These are phyloP conservation scores for Sporothrix humicola DNA, from an alignment of 2,329 filamentous ascomycete species.

Conservation along the genomic window DNA sequence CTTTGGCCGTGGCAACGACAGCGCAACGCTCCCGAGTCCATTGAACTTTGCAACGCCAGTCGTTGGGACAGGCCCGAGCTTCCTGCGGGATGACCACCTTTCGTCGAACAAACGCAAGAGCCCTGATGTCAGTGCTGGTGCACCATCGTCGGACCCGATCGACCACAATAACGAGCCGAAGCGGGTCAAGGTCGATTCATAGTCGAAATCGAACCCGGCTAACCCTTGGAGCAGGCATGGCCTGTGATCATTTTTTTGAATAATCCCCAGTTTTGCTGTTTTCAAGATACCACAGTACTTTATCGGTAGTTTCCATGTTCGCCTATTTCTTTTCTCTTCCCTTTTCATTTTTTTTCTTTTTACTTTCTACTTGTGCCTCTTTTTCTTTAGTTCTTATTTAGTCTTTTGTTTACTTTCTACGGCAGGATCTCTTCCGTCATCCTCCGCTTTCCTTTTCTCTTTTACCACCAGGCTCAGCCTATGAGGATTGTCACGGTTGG, in stretches of 20 bases:
- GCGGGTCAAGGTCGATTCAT: slow-evolving; percentile 58
- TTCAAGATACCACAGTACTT: slow-evolving; percentile 28
- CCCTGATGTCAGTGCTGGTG: slow-evolving; percentile 55
- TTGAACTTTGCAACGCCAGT: slow-evolving; percentile 89
- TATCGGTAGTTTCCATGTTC: not conserved
- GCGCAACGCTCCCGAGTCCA: slow-evolving; percentile 88
- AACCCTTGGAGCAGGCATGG: not conserved
- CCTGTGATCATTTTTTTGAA: not conserved
- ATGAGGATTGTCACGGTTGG: not conserved
- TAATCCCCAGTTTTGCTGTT: slow-evolving; percentile 6
- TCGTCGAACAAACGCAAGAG: slow-evolving; percentile 61
- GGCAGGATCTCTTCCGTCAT: not conserved
- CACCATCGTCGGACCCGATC: slow-evolving; percentile 49
- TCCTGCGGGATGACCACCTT: slow-evolving; percentile 61
- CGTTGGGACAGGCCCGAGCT: slow-evolving; percentile 65
- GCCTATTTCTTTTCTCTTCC: not conserved
- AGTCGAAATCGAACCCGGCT: slow-evolving; percentile 17
- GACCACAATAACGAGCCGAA: slow-evolving; percentile 57
- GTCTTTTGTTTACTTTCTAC: not conserved
- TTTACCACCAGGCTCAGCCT: not conserved
- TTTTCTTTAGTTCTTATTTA: not conserved
- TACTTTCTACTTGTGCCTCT: not conserved
- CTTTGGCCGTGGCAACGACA: slow-evolving; percentile 69
- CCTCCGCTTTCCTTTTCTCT: not conserved
- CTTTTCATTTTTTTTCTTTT: not conserved